Evolutionary conservation across 2,329 filamentous ascomycete species (phyloP).

Genomic region (Paraphaeosphaeria sporulosa): DNA sequence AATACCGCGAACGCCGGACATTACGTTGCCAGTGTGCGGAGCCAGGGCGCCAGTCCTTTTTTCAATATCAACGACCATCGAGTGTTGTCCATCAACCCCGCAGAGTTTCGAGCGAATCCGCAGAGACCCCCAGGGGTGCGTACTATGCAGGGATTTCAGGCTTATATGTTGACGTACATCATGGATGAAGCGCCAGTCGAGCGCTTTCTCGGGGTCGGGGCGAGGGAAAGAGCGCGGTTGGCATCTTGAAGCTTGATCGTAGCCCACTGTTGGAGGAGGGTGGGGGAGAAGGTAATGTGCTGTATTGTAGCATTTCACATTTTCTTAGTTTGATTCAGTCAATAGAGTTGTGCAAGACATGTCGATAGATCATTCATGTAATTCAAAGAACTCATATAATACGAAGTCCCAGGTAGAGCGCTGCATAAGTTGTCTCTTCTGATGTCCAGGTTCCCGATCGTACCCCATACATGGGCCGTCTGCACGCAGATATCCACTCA

Average conservation of each 20-base stretch:
- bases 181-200: not conserved
- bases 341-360: not conserved
- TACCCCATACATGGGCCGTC: no score
- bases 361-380: not conserved
- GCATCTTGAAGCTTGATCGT: not conserved
- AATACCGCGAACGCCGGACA: not conserved
- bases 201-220: not conserved
- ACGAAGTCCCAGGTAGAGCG: no score
- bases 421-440: no score
- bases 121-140: not conserved
- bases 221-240: not conserved
- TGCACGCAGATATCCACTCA: no score
- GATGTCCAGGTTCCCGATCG: no score
- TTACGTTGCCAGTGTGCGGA: not conserved
- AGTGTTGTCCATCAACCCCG: not conserved
- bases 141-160: not conserved
- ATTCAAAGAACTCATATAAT: not conserved
- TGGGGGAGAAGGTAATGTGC: no score
- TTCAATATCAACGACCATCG: not conserved
- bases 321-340: not conserved
- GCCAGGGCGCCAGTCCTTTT: not conserved
- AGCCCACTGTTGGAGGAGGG: no score
- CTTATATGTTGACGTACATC: not conserved
- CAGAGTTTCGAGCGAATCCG: not conserved
- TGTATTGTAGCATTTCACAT: not conserved